Percentiles rank a stretch among this genome's conserved stretches.
Conservation (phyloP, 345 rosid species). For the Euclidium syriacum region DNA sequence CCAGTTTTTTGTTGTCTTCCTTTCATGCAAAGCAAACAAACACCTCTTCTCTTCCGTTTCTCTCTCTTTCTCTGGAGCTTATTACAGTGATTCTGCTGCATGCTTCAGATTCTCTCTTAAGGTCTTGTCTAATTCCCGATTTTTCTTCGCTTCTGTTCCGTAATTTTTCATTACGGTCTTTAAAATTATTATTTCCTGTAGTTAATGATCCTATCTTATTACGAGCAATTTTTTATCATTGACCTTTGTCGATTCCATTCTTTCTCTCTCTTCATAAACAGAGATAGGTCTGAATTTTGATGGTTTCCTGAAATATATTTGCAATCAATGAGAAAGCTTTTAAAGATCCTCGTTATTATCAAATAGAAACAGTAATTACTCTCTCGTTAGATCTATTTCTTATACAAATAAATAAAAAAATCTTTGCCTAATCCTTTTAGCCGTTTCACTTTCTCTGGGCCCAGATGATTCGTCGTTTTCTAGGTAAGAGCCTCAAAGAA, state of each 20-base stretch:
- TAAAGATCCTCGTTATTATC: background rate
- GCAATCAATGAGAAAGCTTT: slow-evolving; percentile 12
- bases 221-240: slow-evolving; percentile 4
- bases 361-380: slow-evolving; percentile 1
- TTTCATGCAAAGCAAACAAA: slow-evolving; percentile 24
- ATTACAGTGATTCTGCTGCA: slow-evolving; percentile 22
- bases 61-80: slow-evolving; percentile 1
- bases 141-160: background rate
- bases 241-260: background rate
- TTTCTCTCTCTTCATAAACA: background rate
- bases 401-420: background rate
- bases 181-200: background rate
- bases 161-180: background rate
- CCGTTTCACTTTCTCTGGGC: slow-evolving; percentile 17
- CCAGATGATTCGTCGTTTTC: slow-evolving; percentile 17
- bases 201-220: slow-evolving; percentile 6
- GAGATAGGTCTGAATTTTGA: slow-evolving; percentile 1
- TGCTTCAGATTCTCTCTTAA: slow-evolving; percentile 18
- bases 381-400: slow-evolving; percentile 22
- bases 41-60: background rate
- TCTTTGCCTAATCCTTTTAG: background rate
- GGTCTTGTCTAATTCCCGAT: background rate
- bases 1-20: background rate
- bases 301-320: background rate
- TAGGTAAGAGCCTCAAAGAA: slow-evolving; percentile 13